These are phyloP conservation scores for Arachnomyces sp. DNA, from an alignment of 2,329 filamentous ascomycete genomes.

Conservation along the genomic window DNA sequence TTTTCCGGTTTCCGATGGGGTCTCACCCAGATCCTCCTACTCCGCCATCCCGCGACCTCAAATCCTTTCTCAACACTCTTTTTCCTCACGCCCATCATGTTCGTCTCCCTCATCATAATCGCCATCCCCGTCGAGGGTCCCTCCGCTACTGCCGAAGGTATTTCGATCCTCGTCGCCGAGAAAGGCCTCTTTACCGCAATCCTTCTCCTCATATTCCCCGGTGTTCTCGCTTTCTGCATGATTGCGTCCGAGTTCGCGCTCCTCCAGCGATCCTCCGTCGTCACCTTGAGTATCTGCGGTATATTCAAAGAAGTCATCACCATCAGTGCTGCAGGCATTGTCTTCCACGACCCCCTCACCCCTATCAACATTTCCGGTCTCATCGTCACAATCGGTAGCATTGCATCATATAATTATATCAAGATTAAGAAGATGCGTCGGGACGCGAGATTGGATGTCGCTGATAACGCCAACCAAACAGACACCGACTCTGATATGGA, in stretches of 20 bases:
- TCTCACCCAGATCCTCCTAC: constrained; percentile 92
- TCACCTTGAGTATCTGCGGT: constrained; percentile 90
- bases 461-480: constrained; percentile 15
- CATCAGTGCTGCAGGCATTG: constrained; percentile 75
- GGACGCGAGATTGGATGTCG: constrained; percentile 51
- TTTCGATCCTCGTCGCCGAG: constrained; percentile 54
- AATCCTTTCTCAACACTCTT: constrained; percentile 98
- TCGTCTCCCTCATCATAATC: constrained; percentile 67
- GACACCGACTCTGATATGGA: constrained; percentile 10
- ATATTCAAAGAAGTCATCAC: constrained; percentile 99
- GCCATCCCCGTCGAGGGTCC: constrained; percentile 82
- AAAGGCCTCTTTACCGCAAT: constrained; percentile 62
- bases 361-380: constrained; percentile 80
- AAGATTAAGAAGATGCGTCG: constrained; percentile 84
- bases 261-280: constrained; percentile 87
- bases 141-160: constrained; percentile 55
- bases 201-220: constrained; percentile 77
- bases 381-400: constrained; percentile 78
- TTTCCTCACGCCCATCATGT: constrained; percentile 97
- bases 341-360: constrained; percentile 84
- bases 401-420: constrained; percentile 85
- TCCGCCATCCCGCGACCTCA: constrained; percentile 86
- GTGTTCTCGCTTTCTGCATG: constrained; percentile 89
- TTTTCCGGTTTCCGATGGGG: constrained; percentile 97
- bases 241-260: constrained; percentile 93